Base-by-base conservation (phyloP, 2,329 filamentous ascomycete genomes). In the Sporothrix luriei region DNA sequence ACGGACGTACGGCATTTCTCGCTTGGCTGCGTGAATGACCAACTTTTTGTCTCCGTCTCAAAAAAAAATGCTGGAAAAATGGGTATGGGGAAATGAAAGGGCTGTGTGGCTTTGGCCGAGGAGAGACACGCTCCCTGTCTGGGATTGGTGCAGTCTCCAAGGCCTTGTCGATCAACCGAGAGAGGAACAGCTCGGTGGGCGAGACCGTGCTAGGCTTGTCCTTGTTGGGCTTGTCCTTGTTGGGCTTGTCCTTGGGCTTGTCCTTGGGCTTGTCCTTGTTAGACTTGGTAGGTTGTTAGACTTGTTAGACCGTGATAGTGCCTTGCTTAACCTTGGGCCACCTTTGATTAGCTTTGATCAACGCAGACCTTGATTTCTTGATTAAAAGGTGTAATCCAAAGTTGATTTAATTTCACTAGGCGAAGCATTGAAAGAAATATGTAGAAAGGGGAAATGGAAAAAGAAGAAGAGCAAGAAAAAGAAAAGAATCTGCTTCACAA, bases 61-160 rank as follows among this genome's bases (percentile, higher is more conserved):
- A 33, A 33, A 5, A 1, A 33, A 33, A 33, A 5, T 40, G 19
- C n/a, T 24, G 43, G 33, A 24, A 61, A 61, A 43, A 61, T 61
- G 55, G 55, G 24, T 61, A 46, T 46, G 40, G 55, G 55, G 55
- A n/a, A 61, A 61, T 24, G 21, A n/a, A 61, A 43, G 26, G 55
- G 43, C 43, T 3, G 13, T 11, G 14, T 16, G 43, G 13, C 33
- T 33, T 33, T 6, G 4, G 9, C 2, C 9, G 55, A 16, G 55
- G 55, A 61, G 33, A 38, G 55, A 43, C 55, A 43, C 13, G 19
- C n/a, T 16, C 33, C 55, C n/a, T 6, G 14, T 19, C 43, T 19
- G 16, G 43, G 43, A 48, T 48, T 48, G 55, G 55, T 24, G n/a
- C 33, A 61, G 19, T 38, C 55, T 21, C 19, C 14, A 19, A 19